phyloP scores from a whole-genome alignment of 106 monocot genomes.

The Dioscorea dumetorum region DNA sequence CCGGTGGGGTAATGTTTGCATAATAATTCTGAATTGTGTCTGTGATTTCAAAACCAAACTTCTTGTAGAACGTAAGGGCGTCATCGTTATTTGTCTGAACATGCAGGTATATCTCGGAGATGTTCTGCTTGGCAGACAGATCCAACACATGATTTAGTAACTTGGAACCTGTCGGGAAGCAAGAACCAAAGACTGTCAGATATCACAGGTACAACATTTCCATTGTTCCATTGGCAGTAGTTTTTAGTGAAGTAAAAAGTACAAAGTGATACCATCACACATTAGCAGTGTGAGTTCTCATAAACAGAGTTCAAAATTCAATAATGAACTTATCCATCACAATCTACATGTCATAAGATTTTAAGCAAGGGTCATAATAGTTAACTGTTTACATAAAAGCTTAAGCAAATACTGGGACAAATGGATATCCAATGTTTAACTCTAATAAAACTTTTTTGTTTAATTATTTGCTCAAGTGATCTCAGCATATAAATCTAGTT shows the following conservation, averaged over 20 bases:
- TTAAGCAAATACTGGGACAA: too few relatives aligned
- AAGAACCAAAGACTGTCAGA: neutral
- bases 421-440: too few relatives aligned
- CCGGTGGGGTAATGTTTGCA: constrained; percentile 85
- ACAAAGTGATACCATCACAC: neutral
- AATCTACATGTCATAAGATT: too few relatives aligned
- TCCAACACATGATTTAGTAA: constrained; percentile 75
- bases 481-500: too few relatives aligned
- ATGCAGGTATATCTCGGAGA: constrained; percentile 86
- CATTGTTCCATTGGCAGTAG: neutral
- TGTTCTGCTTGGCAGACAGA: constrained; percentile 62
- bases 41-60: constrained; percentile 89
- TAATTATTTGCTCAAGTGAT: too few relatives aligned
- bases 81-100: constrained; percentile 97
- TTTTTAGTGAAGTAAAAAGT: neutral
- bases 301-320: neutral
- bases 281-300: neutral
- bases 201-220: too few relatives aligned
- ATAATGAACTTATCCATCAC: neutral
- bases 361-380: too few relatives aligned
- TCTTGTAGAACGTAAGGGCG: constrained; percentile 87
- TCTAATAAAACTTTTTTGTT: too few relatives aligned
- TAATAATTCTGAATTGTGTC: constrained; percentile 92
- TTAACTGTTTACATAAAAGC: too few relatives aligned
- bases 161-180: constrained; percentile 57